Evolutionary conservation across 1,139 yeast species (phyloP).

Genomic region (Suhomyces guaymorum): DNA sequence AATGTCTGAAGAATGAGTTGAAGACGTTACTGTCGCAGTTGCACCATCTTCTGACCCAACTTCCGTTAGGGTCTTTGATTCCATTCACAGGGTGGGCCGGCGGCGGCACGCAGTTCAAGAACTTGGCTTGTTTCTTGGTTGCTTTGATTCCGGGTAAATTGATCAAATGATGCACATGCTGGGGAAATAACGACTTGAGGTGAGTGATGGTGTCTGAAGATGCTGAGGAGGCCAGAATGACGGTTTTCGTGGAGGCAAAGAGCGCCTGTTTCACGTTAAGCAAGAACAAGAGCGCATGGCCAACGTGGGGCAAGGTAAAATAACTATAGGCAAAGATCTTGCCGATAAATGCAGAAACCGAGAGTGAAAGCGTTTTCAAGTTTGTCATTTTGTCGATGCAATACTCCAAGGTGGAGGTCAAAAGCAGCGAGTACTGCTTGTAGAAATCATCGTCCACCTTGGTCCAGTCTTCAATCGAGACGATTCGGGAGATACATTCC

Average conservation of each 20-base stretch:
- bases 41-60: conserved; percentile 63
- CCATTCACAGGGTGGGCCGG: conserved; percentile 59
- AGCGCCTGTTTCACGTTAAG: conserved; percentile 54
- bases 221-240: neutral
- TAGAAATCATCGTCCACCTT: conserved; percentile 24
- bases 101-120: conserved; percentile 44
- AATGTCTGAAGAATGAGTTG: conserved; percentile 74
- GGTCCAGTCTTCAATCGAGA: conserved; percentile 67
- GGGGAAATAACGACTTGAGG: conserved; percentile 32
- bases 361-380: conserved; percentile 56
- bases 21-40: conserved; percentile 64
- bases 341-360: conserved; percentile 75
- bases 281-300: conserved; percentile 60
- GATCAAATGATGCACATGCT: conserved; percentile 39
- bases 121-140: conserved; percentile 26
- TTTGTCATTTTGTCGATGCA: conserved; percentile 53
- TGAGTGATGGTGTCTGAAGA: neutral
- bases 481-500: conserved; percentile 69
- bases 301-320: conserved; percentile 60
- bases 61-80: conserved; percentile 60
- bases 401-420: conserved; percentile 58
- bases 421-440: conserved; percentile 31
- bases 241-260: conserved; percentile 21
- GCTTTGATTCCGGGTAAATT: conserved; percentile 33
- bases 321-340: conserved; percentile 72